These are phyloP conservation scores for Claviceps sorghi DNA, from an alignment of 2,329 filamentous ascomycete genomes.

Conservation along the genomic window DNA sequence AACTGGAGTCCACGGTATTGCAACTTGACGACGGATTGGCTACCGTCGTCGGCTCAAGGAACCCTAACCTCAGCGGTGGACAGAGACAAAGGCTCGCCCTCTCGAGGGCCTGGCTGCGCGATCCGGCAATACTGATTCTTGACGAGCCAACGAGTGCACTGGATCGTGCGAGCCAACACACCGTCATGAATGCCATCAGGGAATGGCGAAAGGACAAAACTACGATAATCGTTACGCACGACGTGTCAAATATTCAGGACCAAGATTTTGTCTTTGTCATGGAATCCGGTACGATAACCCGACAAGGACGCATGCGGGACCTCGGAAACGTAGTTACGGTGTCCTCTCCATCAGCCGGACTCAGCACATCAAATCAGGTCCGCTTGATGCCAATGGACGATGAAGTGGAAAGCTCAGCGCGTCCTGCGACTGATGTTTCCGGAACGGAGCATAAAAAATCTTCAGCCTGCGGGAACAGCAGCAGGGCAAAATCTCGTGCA, in stretches of 20 bases:
- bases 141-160: conserved; percentile 83
- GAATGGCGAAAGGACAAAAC: conserved; percentile 68
- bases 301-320: conserved; percentile 37
- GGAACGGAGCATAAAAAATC: not conserved
- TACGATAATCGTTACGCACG: conserved; percentile 87
- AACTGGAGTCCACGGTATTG: conserved; percentile 53
- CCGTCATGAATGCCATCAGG: conserved; percentile 62
- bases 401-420: too few species aligned
- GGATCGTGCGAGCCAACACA: conserved; percentile 52
- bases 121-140: conserved; percentile 68
- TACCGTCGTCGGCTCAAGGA: conserved; percentile 57
- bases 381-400: not conserved
- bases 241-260: conserved; percentile 58
- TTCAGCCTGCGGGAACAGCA: not conserved
- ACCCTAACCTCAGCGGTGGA: conserved; percentile 63
- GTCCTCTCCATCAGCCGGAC: not conserved
- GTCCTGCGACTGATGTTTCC: not conserved
- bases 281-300: conserved; percentile 51
- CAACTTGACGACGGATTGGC: conserved; percentile 55
- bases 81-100: conserved; percentile 72
- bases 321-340: not conserved
- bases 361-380: not conserved
- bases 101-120: conserved; percentile 60
- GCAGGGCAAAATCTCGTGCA: conserved; percentile 20
- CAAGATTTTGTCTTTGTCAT: conserved; percentile 71